A percentile compares a stretch with the other conserved stretches of the same genome.
Evolutionary conservation across 305 asterid genomes (phyloP).

Genomic region (Fraxinus sp.): DNA sequence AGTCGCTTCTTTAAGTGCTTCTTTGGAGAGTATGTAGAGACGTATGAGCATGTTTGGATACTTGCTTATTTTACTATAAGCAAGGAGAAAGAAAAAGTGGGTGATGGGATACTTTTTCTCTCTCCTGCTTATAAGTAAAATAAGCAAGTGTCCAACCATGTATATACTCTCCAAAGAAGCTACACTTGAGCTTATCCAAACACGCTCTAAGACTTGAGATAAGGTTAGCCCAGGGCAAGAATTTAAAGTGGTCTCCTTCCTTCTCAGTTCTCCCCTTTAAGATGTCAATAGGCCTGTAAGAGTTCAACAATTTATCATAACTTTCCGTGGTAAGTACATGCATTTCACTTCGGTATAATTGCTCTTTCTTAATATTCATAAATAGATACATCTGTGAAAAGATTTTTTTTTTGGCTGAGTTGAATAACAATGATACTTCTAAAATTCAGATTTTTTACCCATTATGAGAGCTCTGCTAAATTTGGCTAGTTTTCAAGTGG

Average conservation of each 20-base stretch:
- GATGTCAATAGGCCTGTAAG: background rate
- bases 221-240: background rate
- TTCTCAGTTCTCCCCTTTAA: background rate
- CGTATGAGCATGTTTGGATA: background rate
- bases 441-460: background rate
- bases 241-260: background rate
- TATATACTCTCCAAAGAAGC: background rate
- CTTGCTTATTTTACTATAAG: background rate
- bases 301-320: background rate
- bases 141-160: background rate
- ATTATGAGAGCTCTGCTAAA: background rate
- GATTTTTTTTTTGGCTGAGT: background rate
- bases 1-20: background rate
- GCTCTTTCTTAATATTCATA: background rate
- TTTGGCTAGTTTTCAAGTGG: background rate
- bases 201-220: background rate
- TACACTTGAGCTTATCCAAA: background rate
- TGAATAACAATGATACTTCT: background rate
- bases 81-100: background rate
- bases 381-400: background rate
- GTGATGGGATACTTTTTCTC: background rate
- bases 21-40: background rate
- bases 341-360: background rate
- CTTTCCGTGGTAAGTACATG: background rate
- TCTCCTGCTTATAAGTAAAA: background rate